Base-by-base conservation (phyloP, 2,329 filamentous ascomycete species). In the Blastomyces parvus region DNA sequence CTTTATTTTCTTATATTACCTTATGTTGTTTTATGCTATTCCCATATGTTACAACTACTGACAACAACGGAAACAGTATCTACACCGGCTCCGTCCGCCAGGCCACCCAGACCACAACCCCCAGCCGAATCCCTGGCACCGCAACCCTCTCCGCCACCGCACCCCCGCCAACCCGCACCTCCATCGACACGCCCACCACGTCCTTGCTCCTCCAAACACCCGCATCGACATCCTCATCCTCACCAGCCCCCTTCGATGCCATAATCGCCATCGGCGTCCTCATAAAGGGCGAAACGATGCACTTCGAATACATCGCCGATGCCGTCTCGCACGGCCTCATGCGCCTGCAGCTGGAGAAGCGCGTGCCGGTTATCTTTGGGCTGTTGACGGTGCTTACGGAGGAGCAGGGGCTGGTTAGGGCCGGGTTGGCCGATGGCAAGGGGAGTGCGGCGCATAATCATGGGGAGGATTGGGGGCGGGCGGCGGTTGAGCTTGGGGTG, bases 251-350 rank as follows among this genome's bases (percentile, higher is more conserved):
- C 25, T 97, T 97, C 71, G 93, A 97, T 74, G 94, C 94, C 66
- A 86, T 99, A 67, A 92, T 99, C 68, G 91, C 94, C 61, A 89
- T 99, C 69, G 94, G 94, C 63, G 92, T 96, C 63, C 85, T 99
- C 65, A 97, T 99, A 80, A 99, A 99, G 81, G 94, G 94, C 75
- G 90, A 96, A 78, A 97, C 94, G 7, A 97, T 97, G 91, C 94
- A 99, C 79, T 99, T 99, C 73, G 94, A 99, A 79, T 97, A 99
- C 80, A 99, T 99, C 71, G 84, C 92, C 52, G 94, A 97, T 67
- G 86, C 90, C 50, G 91, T 95, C 7, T 91, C 87, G 64, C 90
- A 96, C 66, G 94, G 91, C 7, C 82, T 99, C 65, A 99, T 99
- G 94, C 87, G 90, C 67, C 87, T 97, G 64, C 91, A 96, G 76